phyloP scores from a whole-genome alignment of 1,284 basidiomycete genomes.

The Peniophora sp. region DNA sequence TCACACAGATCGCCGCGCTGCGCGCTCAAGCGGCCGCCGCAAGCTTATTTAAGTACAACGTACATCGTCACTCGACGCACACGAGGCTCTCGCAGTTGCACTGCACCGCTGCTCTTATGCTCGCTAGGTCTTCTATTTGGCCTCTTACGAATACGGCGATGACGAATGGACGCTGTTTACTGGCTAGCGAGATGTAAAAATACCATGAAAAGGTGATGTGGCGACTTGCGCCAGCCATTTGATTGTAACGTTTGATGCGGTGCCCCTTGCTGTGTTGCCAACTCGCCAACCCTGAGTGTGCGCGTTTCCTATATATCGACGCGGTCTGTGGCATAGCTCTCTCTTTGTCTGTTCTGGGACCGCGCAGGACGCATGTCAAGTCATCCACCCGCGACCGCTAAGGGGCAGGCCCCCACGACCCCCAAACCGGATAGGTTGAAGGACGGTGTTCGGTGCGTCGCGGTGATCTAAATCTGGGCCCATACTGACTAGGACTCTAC shows the following conservation, averaged over 20 bases:
- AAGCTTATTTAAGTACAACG: no score
- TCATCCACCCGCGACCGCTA: not conserved
- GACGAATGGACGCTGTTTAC: not conserved
- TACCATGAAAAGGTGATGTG: not conserved
- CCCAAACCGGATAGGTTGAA: not conserved
- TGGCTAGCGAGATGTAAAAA: not conserved
- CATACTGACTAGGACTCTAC: not conserved
- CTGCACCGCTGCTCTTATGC: no score
- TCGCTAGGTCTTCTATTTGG: not conserved
- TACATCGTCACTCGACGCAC: no score
- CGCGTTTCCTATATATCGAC: not conserved
- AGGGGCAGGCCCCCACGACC: not conserved
- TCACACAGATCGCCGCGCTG: no score
- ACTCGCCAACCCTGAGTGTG: not conserved
- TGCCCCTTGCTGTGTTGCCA: not conserved
- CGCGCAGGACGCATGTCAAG: constrained; percentile 1
- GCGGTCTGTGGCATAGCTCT: not conserved
- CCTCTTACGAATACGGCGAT: not conserved
- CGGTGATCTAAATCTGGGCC: not conserved
- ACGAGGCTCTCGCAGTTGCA: no score
- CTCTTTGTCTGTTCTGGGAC: not conserved
- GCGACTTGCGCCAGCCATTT: not conserved
- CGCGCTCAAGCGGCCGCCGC: no score
- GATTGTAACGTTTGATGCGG: not conserved
- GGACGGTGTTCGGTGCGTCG: constrained; percentile 3